phyloP scores from a whole-genome alignment of 208 protist species.

The Leishmania gerbilli region DNA sequence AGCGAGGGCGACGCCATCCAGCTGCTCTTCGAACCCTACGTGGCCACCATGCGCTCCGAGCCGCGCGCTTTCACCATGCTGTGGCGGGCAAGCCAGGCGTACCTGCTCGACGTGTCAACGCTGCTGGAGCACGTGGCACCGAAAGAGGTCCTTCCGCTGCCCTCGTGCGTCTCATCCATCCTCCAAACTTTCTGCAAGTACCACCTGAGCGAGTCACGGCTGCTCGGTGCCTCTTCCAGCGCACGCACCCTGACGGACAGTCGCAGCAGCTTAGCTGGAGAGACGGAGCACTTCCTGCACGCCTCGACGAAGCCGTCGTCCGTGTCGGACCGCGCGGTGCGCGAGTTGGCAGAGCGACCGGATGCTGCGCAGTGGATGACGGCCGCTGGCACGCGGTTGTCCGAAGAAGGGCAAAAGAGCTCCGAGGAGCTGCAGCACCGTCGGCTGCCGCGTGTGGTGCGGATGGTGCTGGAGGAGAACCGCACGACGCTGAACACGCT shows the following conservation, averaged over 20 bases:
- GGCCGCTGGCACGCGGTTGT: conserved; percentile 23
- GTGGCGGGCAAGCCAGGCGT: conserved; percentile 80
- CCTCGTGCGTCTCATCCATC: conserved; percentile 53
- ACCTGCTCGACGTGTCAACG: conserved; percentile 61
- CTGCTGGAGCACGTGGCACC: conserved; percentile 55
- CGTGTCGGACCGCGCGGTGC: conserved; percentile 59
- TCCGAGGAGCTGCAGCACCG: conserved; percentile 34
- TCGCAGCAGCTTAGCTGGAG: conserved; percentile 34
- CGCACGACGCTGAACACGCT: conserved; percentile 76
- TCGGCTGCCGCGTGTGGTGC: conserved; percentile 59
- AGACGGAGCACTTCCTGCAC: conserved; percentile 83
- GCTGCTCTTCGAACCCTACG: conserved; percentile 63
- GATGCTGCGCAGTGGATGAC: conserved; percentile 34
- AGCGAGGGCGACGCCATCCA: conserved; percentile 33
- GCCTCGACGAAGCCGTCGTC: conserved; percentile 58
- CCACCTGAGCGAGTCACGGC: conserved; percentile 58
- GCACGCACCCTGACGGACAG: conserved; percentile 39
- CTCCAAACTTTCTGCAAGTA: conserved; percentile 71
- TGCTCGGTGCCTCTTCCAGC: conserved; percentile 36
- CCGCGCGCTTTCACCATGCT: conserved; percentile 69
- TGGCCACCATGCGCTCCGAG: conserved; percentile 47
- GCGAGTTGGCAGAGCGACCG: conserved; percentile 27
- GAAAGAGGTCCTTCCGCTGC: conserved; percentile 49
- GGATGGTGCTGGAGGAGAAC: conserved; percentile 82
- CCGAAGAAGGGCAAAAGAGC: conserved; percentile 20